A percentile compares a stretch with the other conserved stretches of the same genome.
Evolutionary conservation across 805 yeast species (phyloP).

Genomic region (Ogataea minuta): DNA sequence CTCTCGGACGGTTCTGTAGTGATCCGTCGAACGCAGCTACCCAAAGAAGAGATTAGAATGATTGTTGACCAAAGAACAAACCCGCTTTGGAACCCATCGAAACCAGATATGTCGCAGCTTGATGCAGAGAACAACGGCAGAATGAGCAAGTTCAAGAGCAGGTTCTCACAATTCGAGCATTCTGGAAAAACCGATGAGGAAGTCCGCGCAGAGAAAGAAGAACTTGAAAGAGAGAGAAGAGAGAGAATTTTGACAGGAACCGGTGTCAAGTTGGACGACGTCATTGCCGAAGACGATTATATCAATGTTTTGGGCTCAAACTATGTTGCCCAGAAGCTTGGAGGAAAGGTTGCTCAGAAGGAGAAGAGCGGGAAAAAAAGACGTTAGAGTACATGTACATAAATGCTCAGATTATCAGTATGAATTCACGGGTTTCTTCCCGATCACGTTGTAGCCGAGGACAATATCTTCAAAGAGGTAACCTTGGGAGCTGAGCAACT

Average conservation of each 20-base stretch:
- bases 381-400: constrained; percentile 13
- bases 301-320: constrained; percentile 55
- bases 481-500: constrained; percentile 34
- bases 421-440: constrained; percentile 1
- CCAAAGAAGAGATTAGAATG: constrained; percentile 81
- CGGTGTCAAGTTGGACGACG: constrained; percentile 23
- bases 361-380: constrained; percentile 27
- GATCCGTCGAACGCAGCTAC: constrained; percentile 78
- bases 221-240: constrained; percentile 30
- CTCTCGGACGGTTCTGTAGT: constrained; percentile 92
- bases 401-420: constrained; percentile 1
- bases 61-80: constrained; percentile 86
- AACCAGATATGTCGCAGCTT: constrained; percentile 68
- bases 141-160: constrained; percentile 69
- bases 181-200: constrained; percentile 35
- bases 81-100: constrained; percentile 84
- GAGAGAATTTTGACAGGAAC: constrained; percentile 31
- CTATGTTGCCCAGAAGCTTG: constrained; percentile 36
- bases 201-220: constrained; percentile 22
- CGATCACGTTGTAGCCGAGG: constrained; percentile 35
- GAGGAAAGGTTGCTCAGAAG: constrained; percentile 36
- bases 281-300: constrained; percentile 41
- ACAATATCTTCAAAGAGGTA: constrained; percentile 48
- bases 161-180: constrained; percentile 50
- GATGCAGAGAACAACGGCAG: constrained; percentile 87